These are phyloP conservation scores for Podila epicladia DNA, from an alignment of 192 early-diverging fungal species.

Conservation along the genomic window DNA sequence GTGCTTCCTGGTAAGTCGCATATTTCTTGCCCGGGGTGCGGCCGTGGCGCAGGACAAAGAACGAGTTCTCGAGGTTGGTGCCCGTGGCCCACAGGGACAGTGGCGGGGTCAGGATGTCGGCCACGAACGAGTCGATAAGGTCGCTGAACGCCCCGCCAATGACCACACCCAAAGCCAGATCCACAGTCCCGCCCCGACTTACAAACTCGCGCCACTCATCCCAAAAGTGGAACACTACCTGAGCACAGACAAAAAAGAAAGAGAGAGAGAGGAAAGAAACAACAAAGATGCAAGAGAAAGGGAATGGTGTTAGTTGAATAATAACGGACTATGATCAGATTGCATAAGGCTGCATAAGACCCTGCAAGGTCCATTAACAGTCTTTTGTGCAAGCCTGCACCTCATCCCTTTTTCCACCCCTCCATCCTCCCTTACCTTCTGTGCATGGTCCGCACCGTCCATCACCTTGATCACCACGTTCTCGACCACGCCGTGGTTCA, in stretches of 20 bases:
- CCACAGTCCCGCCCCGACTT: conserved; percentile 24
- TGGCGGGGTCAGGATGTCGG: conserved; percentile 53
- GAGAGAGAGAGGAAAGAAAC: background rate
- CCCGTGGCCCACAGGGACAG: conserved; percentile 47
- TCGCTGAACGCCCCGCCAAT: conserved; percentile 52
- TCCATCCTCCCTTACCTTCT: conserved; percentile 13
- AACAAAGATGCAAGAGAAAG: background rate
- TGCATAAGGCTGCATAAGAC: no score
- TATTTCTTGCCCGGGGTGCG: conserved; percentile 17
- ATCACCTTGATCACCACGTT: conserved; percentile 38
- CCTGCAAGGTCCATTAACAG: background rate
- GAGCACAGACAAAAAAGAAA: background rate
- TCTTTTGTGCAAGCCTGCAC: background rate
- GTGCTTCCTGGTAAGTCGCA: conserved; percentile 48
- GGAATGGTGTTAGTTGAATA: no score
- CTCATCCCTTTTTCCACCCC: background rate
- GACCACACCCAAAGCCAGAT: conserved; percentile 47
- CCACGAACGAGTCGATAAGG: conserved; percentile 53
- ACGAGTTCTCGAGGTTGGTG: conserved; percentile 55
- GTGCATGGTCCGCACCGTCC: conserved; percentile 39
- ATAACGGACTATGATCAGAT: no score
- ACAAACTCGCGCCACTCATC: conserved; percentile 40
- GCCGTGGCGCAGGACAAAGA: conserved; percentile 49
- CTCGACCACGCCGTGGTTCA: conserved; percentile 32
- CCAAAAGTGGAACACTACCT: conserved; percentile 42